Percentiles rank a stretch among this genome's conserved stretches.
phyloP scores from a whole-genome alignment of 164 flowering plant species.

The Malania oleifera region DNA sequence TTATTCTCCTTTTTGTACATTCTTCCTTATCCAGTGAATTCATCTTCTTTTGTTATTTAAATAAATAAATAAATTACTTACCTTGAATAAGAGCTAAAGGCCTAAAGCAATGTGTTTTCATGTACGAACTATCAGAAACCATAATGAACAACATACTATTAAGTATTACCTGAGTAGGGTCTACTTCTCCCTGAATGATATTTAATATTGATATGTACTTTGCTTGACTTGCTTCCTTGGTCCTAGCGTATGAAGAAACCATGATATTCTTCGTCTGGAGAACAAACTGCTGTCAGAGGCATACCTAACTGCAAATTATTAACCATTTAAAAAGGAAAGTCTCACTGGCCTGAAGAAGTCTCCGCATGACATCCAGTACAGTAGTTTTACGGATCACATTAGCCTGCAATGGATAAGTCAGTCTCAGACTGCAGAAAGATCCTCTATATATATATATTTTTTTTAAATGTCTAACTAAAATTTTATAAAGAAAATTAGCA shows the following conservation, averaged over 20 bases:
- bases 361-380: slow-evolving; percentile 99
- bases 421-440: neutral
- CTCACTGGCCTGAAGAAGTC: slow-evolving; percentile 88
- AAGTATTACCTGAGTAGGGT: slow-evolving; percentile 95
- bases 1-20: too few species aligned
- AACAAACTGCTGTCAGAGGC: slow-evolving; percentile 27
- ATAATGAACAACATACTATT: neutral
- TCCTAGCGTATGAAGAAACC: slow-evolving; percentile 98
- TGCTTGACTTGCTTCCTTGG: slow-evolving; percentile 97
- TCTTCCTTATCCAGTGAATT: too few species aligned
- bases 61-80: too few species aligned
- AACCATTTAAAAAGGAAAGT: neutral
- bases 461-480: neutral
- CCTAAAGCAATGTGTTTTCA: neutral
- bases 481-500: neutral
- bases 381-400: slow-evolving; percentile 97
- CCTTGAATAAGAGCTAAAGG: too few species aligned
- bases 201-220: slow-evolving; percentile 97
- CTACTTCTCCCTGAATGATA: slow-evolving; percentile 99
- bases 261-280: slow-evolving; percentile 93
- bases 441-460: neutral
- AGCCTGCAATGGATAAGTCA: slow-evolving; percentile 52
- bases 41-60: too few species aligned
- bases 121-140: neutral
- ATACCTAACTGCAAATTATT: neutral